Conservation (phyloP, 495 filamentous ascomycete genomes). For the Penicillium diatomitis region DNA sequence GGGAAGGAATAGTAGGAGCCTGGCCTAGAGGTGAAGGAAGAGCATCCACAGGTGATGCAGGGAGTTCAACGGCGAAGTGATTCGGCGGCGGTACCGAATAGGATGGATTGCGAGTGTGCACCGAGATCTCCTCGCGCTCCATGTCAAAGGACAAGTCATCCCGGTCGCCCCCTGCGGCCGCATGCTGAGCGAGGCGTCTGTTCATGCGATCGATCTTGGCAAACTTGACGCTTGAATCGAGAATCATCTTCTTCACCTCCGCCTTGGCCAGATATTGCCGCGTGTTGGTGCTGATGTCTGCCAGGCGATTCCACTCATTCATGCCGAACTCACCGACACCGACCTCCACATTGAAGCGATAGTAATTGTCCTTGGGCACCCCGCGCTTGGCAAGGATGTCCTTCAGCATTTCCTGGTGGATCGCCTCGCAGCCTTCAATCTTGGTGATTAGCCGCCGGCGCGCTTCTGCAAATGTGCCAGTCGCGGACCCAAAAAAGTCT, state of each 20-base stretch:
- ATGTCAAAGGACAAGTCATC: slow-evolving; percentile 21
- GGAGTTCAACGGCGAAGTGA: slow-evolving; percentile 53
- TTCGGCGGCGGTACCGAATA: slow-evolving; percentile 31
- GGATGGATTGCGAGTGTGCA: slow-evolving; percentile 10
- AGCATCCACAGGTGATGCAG: slow-evolving; percentile 42
- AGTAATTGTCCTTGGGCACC: slow-evolving; percentile 86
- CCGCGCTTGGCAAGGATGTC: slow-evolving; percentile 68
- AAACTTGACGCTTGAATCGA: slow-evolving; percentile 69
- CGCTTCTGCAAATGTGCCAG: slow-evolving; percentile 83
- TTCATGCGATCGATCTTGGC: slow-evolving; percentile 72
- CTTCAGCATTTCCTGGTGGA: slow-evolving; percentile 72
- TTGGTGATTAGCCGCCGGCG: slow-evolving; percentile 73
- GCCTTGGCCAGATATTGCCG: slow-evolving; percentile 67
- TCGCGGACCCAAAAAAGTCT: slow-evolving; percentile 63
- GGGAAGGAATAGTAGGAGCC: slow-evolving; percentile 8
- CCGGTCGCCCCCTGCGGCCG: slow-evolving; percentile 26
- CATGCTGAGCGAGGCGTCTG: slow-evolving; percentile 31
- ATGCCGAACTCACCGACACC: slow-evolving; percentile 97
- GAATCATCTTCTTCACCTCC: slow-evolving; percentile 65
- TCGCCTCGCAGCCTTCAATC: slow-evolving; percentile 90
- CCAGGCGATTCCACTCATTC: slow-evolving; percentile 93
- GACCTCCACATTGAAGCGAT: slow-evolving; percentile 92
- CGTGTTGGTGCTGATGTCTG: slow-evolving; percentile 88
- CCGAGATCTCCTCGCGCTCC: slow-evolving; percentile 15
- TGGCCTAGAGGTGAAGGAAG: slow-evolving; percentile 21